Evolutionary conservation across 2,329 filamentous ascomycete species (phyloP).

Genomic region (Rhynchosporium agropyri): DNA sequence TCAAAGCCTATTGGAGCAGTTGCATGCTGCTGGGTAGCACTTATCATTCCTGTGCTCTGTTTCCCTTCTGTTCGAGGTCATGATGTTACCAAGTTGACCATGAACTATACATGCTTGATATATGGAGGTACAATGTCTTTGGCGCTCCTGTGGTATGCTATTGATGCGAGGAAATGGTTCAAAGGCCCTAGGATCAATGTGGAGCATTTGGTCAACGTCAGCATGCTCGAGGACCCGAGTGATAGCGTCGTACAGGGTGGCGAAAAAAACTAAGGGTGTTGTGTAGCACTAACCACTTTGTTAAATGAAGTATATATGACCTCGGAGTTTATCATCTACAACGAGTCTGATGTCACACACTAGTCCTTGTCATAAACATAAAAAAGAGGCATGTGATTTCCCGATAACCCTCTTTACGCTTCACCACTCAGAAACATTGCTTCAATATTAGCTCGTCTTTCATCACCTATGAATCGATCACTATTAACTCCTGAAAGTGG

Average conservation of each 20-base stretch:
- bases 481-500: too few species aligned
- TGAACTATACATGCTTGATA: slow-evolving; percentile 72
- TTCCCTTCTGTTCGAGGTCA: slow-evolving; percentile 60
- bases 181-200: slow-evolving; percentile 71
- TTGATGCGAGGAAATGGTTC: slow-evolving; percentile 69
- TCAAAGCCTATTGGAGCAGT: slow-evolving; percentile 59
- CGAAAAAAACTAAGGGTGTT: not conserved
- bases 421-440: too few species aligned
- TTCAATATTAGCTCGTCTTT: too few species aligned
- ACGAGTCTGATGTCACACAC: too few species aligned
- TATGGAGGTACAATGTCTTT: slow-evolving; percentile 66
- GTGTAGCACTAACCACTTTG: not conserved
- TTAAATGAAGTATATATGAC: not conserved
- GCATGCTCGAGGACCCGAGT: slow-evolving; percentile 4
- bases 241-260: not conserved
- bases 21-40: slow-evolving; percentile 60
- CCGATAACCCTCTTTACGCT: too few species aligned
- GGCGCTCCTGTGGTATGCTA: slow-evolving; percentile 62
- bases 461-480: too few species aligned
- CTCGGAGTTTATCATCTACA: not conserved
- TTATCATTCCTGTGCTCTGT: slow-evolving; percentile 71
- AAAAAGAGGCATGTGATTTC: too few species aligned
- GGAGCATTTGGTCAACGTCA: slow-evolving; percentile 42
- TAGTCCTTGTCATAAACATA: too few species aligned
- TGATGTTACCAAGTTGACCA: slow-evolving; percentile 53